Evolutionary conservation across 495 filamentous ascomycete species (phyloP), one percentile per base, ranked within the genome.

Genomic region (Neurospora terricola): DNA sequence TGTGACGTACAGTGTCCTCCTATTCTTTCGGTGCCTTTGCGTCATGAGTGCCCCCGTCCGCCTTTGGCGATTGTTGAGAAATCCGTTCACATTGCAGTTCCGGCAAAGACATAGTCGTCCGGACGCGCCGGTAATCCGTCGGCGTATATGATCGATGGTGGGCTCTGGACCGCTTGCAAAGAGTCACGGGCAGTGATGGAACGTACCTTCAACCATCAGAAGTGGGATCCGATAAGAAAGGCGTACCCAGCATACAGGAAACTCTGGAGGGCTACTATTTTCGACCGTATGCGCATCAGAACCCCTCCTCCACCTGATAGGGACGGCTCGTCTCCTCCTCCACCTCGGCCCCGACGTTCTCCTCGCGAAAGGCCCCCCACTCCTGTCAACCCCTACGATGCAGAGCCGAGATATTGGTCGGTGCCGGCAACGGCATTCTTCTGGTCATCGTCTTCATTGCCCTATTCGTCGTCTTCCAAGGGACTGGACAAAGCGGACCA

Each of bases 81-180:
- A 21, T 45, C 1, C 43, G 10, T 45, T 12, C 21, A 27, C 10
- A 5, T 54, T 27, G 2, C 45, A 54, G 45, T 27, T 12, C 48
- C 48, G 1, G 48, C 48, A 6, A 59, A 59, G 23, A 59, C 48
- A 2, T 14, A 14, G 0, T 59, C 48, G 3, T 27, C 48, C 10
- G 48, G 48, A 59, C 48, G 4, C 11, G 5, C 4, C 11, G 48
- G 48, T 27, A 71, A 71, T 23, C 42, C 70, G 0, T 71, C 70
- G 23, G 42, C 70, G 0, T 71, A 71, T 23, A 27, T 54, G 12
- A 38, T 71, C 30, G 70, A 59, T 30, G 27, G 40, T 3, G 70
- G 70, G 6, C 70, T 71, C 11, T 71, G 70, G 70, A 71, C 70
- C 8, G 70, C 70, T 4, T 71, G 70, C 30, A 71, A 71, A 3